Base-by-base conservation (phyloP, 192 early-diverging fungal genomes). In the Backusella luteola region DNA sequence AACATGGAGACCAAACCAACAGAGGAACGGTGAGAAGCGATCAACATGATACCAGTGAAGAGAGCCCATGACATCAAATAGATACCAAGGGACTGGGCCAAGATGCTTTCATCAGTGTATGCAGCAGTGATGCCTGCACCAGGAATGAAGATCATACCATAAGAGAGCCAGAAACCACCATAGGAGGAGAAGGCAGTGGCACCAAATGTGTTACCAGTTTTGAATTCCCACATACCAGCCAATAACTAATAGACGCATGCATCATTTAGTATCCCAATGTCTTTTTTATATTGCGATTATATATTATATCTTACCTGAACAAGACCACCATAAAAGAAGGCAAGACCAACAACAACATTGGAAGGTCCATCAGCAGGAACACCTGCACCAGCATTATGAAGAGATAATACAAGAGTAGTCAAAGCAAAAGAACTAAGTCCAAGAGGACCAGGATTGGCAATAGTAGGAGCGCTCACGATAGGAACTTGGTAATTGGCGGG, bases 161-260 rank as follows among this genome's bases (percentile, higher is more conserved):
- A 93, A 3, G 91, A 82, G 63, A 91, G 77, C 92, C 89, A 93
- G 87, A 90, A 91, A 29, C 87, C 91, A 69, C 87, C 90, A 29
- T 89, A 93, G n/a, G 88, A 89, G 35, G 89, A 84, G 81, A 94
- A 94, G 5, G 91, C 92, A 7, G 92, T 94, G 66, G 93, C 93
- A 77, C 93, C 93, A 87, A 95, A 94, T 14, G 92, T 94, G 77
- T 95, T 94, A 67, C 91, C 89, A 6, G 83, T 80, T 41, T 87
- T 86, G 80, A 93, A 94, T 86, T 94, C 92, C 93, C 91, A 94
- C 92, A 94, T 93, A 68, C 93, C 94, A 67, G 93, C 93, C 17
- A 92, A 78, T 41, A 94, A 77, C 81, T 79, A 73, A 23, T 36
- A 49, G 42, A 34, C 21, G 15, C 6, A 12, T 49, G 34, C 6